Conservation (phyloP, 192 early-diverging fungal species). For the Ambispora gerdemannii region DNA sequence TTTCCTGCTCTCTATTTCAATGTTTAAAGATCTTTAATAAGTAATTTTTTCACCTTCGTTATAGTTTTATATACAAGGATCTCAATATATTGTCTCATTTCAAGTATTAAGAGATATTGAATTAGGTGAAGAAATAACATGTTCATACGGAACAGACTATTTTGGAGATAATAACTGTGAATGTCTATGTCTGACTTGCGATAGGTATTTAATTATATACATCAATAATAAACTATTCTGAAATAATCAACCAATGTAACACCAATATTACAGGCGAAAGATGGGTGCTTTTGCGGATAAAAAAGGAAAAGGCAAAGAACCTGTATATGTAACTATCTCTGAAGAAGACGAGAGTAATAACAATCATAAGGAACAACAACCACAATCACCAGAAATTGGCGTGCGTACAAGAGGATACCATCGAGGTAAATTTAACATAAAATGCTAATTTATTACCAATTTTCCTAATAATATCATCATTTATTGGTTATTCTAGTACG, state of each 20-base stretch:
- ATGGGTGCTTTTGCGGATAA: not conserved
- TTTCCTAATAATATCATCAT: not conserved
- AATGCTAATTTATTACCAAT: not conserved
- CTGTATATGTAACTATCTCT: not conserved
- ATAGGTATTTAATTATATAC: slow-evolving; percentile 24
- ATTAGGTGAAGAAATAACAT: slow-evolving; percentile 58
- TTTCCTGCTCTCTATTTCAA: not conserved
- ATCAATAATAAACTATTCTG: no score
- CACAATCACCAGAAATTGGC: not conserved
- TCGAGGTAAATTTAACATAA: not conserved
- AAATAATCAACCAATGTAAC: no score
- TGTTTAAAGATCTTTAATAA: not conserved
- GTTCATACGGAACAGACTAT: slow-evolving; percentile 58
- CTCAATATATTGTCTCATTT: slow-evolving; percentile 54
- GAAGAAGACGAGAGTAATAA: not conserved
- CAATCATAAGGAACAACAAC: not conserved
- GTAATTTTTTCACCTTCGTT: not conserved
- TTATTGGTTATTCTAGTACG: not conserved
- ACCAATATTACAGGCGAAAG: not conserved
- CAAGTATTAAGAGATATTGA: slow-evolving; percentile 47
- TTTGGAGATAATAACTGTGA: slow-evolving; percentile 61
- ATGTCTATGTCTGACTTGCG: slow-evolving; percentile 59
- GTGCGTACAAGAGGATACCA: not conserved
- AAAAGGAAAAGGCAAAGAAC: not conserved
- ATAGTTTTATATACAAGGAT: slow-evolving; percentile 46